Base-by-base conservation (phyloP, 768 basidiomycete species). In the Paxillus rubicundulus region DNA sequence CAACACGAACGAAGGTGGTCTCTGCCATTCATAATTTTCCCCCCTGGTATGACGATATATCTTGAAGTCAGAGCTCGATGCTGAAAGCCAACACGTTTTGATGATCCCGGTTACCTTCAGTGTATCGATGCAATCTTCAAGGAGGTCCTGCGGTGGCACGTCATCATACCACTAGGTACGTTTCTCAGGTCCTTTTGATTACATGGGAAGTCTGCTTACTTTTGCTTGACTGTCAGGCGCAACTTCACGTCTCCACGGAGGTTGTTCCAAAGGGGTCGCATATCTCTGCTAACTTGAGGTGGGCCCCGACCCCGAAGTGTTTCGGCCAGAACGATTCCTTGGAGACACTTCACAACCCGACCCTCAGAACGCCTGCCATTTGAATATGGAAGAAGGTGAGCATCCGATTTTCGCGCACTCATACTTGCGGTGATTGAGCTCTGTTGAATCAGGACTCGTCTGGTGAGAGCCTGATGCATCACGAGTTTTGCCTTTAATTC, bases 241-340 rank as follows among this genome's bases (percentile, higher is more conserved):
- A 39, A 62, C 24, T 47, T 2, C 69, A 70, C 7, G 41, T 53
- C 4, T 49, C 58, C 1, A 50, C 43, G 4, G 59, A 68, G 49
- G n/a, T 56, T 8, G 58, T 70, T 18, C 65, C 67, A 0, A 61
- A 65, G 44, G 69, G 67, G 41, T 56, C 59, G 2, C n/a, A 21
- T 7, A 50, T 68, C 4, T 45, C 63, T 10, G 60, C 62, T 17
- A 63, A 69, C 9, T 24, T 36, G 1, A 66, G 65, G 62, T 61
- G 48, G 39, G 74, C n/a, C 61, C 65, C 7, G 61, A 72, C 41
- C 73, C 74, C 2, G 36, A 39, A 1, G 52, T 39, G 2, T 74
- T 74, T 50, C 58, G 54, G 3, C 72, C 74, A 6, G 74, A 74
- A 28, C 64, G 72, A 12, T 74, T 61, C 45, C 58, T 70, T 1